These are phyloP conservation scores for Millerozyma miso DNA, from an alignment of 805 yeast genomes.

Conservation along the genomic window DNA sequence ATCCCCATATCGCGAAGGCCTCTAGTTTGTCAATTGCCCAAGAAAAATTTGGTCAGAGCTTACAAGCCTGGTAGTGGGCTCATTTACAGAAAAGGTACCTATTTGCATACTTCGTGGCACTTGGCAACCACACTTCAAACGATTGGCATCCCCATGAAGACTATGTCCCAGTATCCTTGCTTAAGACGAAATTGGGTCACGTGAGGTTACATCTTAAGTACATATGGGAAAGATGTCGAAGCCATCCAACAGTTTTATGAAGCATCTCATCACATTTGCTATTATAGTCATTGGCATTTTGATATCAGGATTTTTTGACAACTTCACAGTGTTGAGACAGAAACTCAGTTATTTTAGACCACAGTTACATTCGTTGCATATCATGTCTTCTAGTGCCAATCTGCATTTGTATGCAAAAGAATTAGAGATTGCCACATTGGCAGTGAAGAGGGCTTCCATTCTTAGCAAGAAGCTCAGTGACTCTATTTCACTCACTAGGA, in stretches of 20 bases:
- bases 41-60: too few species aligned
- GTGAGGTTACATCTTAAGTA: not conserved
- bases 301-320: not conserved
- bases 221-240: not conserved
- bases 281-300: not conserved
- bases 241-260: not conserved
- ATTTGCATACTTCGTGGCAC: too few species aligned
- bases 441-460: constrained; percentile 82
- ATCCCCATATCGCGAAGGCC: not conserved
- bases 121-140: too few species aligned
- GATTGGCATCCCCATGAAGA: too few species aligned
- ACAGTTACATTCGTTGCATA: not conserved
- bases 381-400: constrained; percentile 5
- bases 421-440: constrained; percentile 75
- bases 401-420: constrained; percentile 54
- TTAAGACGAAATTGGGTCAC: not conserved
- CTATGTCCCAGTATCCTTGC: too few species aligned
- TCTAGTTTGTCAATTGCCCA: not conserved
- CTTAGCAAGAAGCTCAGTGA: constrained; percentile 67
- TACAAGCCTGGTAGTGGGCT: too few species aligned
- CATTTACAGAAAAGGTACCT: too few species aligned
- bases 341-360: not conserved
- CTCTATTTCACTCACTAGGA: constrained; percentile 41
- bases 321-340: not conserved
- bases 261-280: not conserved